phyloP scores from a whole-genome alignment of 805 yeast genomes.

The Candida tibetensis region DNA sequence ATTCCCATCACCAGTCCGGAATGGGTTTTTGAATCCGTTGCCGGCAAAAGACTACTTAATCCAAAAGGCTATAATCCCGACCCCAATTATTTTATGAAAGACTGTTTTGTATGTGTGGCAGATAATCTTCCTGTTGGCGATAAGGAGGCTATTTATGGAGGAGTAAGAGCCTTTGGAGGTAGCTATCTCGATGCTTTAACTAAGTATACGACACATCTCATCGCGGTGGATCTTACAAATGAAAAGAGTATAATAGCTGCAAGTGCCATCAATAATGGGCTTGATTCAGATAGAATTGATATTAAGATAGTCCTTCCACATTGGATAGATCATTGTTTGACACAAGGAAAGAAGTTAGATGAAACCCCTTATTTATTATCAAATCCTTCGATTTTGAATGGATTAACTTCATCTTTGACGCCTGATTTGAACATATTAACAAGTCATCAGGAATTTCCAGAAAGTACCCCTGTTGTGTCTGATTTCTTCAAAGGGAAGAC shows the following conservation, averaged over 20 bases:
- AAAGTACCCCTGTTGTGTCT: constrained; percentile 9
- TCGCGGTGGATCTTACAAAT: constrained; percentile 52
- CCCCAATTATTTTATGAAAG: constrained; percentile 60
- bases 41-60: constrained; percentile 42
- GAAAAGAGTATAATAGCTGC: constrained; percentile 60
- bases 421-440: constrained; percentile 7
- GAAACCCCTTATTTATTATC: constrained; percentile 55
- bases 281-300: constrained; percentile 21
- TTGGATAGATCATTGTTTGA: constrained; percentile 76
- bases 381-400: constrained; percentile 13
- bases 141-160: constrained; percentile 64
- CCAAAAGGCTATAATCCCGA: constrained; percentile 69
- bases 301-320: constrained; percentile 69
- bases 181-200: constrained; percentile 60
- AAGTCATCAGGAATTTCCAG: constrained; percentile 10
- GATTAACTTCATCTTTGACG: neutral
- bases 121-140: constrained; percentile 58
- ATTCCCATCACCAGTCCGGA: constrained; percentile 61
- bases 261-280: constrained; percentile 21
- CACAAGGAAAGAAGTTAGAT: constrained; percentile 46
- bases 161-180: constrained; percentile 77
- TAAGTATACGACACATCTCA: constrained; percentile 73
- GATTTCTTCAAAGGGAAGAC: constrained; percentile 41
- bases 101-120: constrained; percentile 56
- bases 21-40: constrained; percentile 57